Conservation (phyloP, 352 stramenopile genomes). For the Sclerospora graminicola region DNA sequence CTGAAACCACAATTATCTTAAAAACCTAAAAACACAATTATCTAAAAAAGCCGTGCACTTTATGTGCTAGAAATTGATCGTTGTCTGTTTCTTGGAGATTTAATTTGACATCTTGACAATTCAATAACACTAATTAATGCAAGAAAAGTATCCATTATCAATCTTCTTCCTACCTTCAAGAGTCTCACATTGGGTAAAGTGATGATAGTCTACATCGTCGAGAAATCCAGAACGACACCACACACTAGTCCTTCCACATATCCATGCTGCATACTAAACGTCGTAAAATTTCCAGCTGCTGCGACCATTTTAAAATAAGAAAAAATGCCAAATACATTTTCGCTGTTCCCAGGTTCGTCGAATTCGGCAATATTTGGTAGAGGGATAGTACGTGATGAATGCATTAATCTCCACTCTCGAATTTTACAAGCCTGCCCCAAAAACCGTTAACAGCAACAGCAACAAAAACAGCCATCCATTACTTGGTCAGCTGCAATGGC, state of each 20-base stretch:
- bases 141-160: conserved; percentile 1
- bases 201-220: conserved; percentile 85
- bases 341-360: too few species aligned
- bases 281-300: conserved; percentile 84
- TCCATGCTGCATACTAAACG: conserved; percentile 97
- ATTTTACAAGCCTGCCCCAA: too few species aligned
- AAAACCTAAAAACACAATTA: too few species aligned
- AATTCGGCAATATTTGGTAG: too few species aligned
- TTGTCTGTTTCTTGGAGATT: conserved; percentile 99
- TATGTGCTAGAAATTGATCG: conserved; percentile 91
- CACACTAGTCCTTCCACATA: conserved; percentile 96
- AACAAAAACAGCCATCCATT: too few species aligned
- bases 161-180: conserved; percentile 59
- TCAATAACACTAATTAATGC: not conserved
- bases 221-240: conserved; percentile 90
- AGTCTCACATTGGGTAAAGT: conserved; percentile 84
- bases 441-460: too few species aligned
- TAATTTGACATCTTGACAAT: conserved; percentile 67
- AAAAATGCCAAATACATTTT: too few species aligned
- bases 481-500: too few species aligned
- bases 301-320: conserved; percentile 42
- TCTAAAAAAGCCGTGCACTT: conserved; percentile 33
- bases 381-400: too few species aligned
- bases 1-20: not conserved
- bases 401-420: too few species aligned